phyloP scores from a whole-genome alignment of 164 flowering plant genomes.

The Kalanchoe fedtschenkoi region DNA sequence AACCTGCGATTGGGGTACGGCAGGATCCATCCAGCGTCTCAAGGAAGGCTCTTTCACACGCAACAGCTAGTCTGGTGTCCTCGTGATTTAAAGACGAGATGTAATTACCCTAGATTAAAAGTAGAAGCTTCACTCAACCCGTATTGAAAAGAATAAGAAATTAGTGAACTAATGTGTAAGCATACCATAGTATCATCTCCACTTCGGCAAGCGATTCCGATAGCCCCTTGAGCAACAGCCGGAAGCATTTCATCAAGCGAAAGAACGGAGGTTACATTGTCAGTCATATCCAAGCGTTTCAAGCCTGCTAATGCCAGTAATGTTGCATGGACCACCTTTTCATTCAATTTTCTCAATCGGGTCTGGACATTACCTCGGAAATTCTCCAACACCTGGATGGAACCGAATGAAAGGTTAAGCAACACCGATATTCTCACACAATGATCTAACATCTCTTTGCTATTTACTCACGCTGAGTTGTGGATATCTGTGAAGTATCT shows the following conservation, averaged over 20 bases:
- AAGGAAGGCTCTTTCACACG: constrained; percentile 92
- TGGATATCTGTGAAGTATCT: constrained; percentile 78
- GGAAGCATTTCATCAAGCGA: constrained; percentile 95
- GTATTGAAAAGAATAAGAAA: neutral
- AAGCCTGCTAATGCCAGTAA: constrained; percentile 92
- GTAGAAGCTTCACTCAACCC: too few species aligned
- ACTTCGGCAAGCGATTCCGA: constrained; percentile 90
- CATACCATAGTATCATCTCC: constrained; percentile 83
- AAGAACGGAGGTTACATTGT: constrained; percentile 63
- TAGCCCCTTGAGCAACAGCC: constrained; percentile 99
- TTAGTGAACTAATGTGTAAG: neutral
- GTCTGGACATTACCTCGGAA: constrained; percentile 97
- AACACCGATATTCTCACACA: neutral
- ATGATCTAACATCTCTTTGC: neutral
- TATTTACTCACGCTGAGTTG: constrained; percentile 52
- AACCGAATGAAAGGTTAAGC: constrained; percentile 2
- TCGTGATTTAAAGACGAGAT: constrained; percentile 83
- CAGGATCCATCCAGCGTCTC: constrained; percentile 87
- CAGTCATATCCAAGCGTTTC: constrained; percentile 77
- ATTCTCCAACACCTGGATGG: constrained; percentile 64
- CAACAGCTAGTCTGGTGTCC: constrained; percentile 85
- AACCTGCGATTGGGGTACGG: constrained; percentile 96
- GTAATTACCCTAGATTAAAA: constrained; percentile 46
- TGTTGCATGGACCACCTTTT: constrained; percentile 85
- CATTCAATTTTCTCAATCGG: constrained; percentile 70